Base-by-base conservation (phyloP, 371 early-diverging fungal species). In the Mortierella polycephala region DNA sequence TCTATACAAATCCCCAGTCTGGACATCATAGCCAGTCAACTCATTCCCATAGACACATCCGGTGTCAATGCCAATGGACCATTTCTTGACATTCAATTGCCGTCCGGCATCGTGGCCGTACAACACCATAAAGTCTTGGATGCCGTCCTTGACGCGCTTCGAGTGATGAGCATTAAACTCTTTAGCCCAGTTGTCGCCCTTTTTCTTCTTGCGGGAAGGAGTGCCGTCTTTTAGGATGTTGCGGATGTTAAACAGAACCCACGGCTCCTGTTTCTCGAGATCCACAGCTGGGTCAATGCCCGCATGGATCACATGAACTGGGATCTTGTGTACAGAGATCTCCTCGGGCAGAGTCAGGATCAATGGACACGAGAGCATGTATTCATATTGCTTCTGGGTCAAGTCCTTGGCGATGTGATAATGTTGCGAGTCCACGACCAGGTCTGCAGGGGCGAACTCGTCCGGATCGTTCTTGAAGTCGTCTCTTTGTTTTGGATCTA, bases 81-180 rank as follows among this genome's bases (percentile, higher is more conserved):
- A 81, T 1, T 71, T 37, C 56, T 87, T 82, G 7, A 91, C 58
- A 44, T 87, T 84, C 58, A 93, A 74, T 12, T 86, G 86, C 18
- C 91, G 82, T 0, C 85, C 70, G 2, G 94, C 88, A 54, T 89
- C 91, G 71, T 93, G 94, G 1, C 94, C 94, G 69, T 93, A 93
- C 37, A 87, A 84, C 12, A 90, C 55, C 53, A 67, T 13, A 56
- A 65, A 56, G 58, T 80, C 52, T 82, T 77, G n/a, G 5, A 57
- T 14, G 3, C 30, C 69, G 7, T 57, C 41, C 12, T 49, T 37
- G 20, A 46, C 42, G 0, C 50, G 45, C 53, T 44, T 23, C 23
- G 47, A 42, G 11, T 60, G 62, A 9, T 41, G 2, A 30, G 60
- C 47, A 30, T 86, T 87, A 82, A 86, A 89, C 42, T 61, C 37